Percentiles rank a stretch among this genome's conserved stretches.
Conservation (phyloP, 2,329 filamentous ascomycete genomes). For the Exophiala oligosperma region DNA sequence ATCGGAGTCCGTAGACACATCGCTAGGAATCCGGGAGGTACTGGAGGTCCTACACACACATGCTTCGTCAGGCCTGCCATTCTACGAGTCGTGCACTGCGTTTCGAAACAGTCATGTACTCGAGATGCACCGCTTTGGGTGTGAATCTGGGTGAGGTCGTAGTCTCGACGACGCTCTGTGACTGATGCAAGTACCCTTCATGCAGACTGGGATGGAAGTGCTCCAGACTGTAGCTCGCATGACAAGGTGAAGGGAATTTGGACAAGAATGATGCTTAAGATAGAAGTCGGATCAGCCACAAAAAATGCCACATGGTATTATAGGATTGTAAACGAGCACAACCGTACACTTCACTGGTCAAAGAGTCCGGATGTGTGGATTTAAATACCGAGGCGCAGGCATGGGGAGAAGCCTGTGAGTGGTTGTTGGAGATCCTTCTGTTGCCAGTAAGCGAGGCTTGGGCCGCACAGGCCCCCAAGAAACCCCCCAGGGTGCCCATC, state of each 20-base stretch:
- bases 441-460: not conserved
- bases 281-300: conserved; percentile 2
- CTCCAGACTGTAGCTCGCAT: too few species aligned
- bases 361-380: not conserved
- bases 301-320: not conserved
- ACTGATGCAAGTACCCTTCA: too few species aligned
- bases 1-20: not conserved
- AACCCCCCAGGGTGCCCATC: too few species aligned
- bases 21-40: not conserved
- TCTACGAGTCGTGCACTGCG: too few species aligned
- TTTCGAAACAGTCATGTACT: too few species aligned
- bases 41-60: not conserved
- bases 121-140: too few species aligned
- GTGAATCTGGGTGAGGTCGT: too few species aligned
- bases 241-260: too few species aligned
- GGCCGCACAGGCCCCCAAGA: not conserved
- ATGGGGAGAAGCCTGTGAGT: not conserved
- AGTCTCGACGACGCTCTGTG: too few species aligned
- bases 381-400: too few species aligned
- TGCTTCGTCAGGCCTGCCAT: too few species aligned
- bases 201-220: too few species aligned
- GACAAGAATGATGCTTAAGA: not conserved
- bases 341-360: not conserved
- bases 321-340: not conserved
- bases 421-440: not conserved